Evolutionary conservation across 805 yeast species (phyloP), one percentile per base, ranked within the genome.

Genomic region (Candida ficus): DNA sequence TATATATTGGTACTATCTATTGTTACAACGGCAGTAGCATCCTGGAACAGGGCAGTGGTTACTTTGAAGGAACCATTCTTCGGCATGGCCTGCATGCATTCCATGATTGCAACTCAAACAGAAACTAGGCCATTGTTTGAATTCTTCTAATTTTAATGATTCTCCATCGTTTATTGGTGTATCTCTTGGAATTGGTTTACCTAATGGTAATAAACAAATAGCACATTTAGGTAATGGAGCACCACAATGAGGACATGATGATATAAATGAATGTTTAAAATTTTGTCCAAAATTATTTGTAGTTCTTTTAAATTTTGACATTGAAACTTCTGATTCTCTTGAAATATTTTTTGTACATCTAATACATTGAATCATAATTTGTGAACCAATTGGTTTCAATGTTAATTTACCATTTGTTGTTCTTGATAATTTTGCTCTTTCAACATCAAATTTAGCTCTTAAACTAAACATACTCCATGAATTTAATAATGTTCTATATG

Each of bases 31-130:
- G 55, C 99, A 91, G 30, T 71, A 68, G 55, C 99, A 91, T 32
- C 89, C 95, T 0, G 97, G 96, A 3, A 91, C 95, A 0, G 99
- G 97, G 55, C 99, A 91, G 1, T 85, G 76, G 41, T 75, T 76
- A 53, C 90, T 95, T 58, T 80, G 82, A 20, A 82, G 74, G 59
- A 91, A 91, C 99, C 99, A 91, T 54, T 90, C 95, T 47, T 86
- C 89, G 0, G 97, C 97, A 59, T 91, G 99, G 4, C 84, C 89
- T 0, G 95, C 89, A 63, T 91, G 99, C 76, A 81, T 81, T 1
- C 96, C 95, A 54, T 91, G 99, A 56, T 84, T 87, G 58, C 99
- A 91, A 26, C 81, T 76, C 48, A 91, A 63, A 55, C 99, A 91
- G 62, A 88, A 88, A 50, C 93, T 86, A 50, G 91, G 89, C 95